A percentile compares a stretch with the other conserved stretches of the same genome.
Conservation (phyloP, 2,329 filamentous ascomycete genomes). For the Colletotrichum liaoningense region DNA sequence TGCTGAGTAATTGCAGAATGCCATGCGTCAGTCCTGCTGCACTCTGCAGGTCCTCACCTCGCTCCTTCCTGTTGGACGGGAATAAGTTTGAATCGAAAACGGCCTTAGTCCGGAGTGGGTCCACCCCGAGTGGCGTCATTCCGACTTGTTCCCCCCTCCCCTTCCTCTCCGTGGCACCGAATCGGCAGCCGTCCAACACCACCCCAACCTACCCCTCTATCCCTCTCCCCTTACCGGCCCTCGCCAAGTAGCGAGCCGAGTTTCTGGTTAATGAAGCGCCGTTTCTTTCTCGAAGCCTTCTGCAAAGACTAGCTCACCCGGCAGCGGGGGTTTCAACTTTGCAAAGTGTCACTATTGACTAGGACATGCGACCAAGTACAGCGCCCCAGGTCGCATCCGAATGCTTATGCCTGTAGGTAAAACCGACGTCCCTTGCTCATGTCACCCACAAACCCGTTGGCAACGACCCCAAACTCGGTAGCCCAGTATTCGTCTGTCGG, state of each 20-base stretch:
- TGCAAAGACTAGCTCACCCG: neutral
- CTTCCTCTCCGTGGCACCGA: neutral
- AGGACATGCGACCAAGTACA: neutral
- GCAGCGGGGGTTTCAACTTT: neutral
- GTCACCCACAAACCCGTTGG: neutral
- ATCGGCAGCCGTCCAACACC: neutral
- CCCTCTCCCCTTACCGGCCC: neutral
- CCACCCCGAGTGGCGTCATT: conserved; percentile 21
- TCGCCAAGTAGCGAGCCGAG: neutral
- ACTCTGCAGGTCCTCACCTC: neutral
- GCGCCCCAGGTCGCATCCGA: neutral
- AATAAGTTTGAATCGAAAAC: neutral
- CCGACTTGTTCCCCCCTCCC: conserved; percentile 15
- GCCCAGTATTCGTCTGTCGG: neutral
- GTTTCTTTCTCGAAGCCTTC: neutral
- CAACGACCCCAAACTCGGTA: neutral
- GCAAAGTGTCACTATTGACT: neutral
- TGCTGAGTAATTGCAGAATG: conserved; percentile 26
- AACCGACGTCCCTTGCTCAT: neutral
- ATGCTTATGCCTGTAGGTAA: neutral
- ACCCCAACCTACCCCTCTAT: neutral
- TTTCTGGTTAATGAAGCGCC: conserved; percentile 8
- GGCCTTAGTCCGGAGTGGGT: neutral
- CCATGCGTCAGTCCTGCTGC: neutral
- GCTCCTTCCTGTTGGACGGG: neutral